phyloP scores from a whole-genome alignment of 2,329 filamentous ascomycete species.

The Clonostachys chloroleuca region DNA sequence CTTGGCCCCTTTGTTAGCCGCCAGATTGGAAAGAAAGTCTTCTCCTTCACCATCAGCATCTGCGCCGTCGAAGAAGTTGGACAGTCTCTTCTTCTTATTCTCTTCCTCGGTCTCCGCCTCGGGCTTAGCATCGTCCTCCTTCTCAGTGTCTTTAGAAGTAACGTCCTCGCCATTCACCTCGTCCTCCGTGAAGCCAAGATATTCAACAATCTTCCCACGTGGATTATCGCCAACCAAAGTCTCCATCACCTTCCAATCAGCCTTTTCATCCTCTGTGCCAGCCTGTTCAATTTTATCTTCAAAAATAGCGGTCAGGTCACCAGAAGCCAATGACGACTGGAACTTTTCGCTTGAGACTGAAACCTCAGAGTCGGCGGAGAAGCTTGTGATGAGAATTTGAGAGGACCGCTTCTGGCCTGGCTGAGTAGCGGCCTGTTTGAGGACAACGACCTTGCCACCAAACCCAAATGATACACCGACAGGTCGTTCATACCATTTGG shows the following conservation, averaged over 20 bases:
- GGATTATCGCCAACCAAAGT: constrained; percentile 81
- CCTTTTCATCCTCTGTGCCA: constrained; percentile 84
- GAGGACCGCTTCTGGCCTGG: constrained; percentile 65
- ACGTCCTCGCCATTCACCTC: constrained; percentile 44
- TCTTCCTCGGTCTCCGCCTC: not conserved
- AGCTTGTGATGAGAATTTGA: constrained; percentile 79
- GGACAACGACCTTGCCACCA: constrained; percentile 82
- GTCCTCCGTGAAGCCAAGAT: constrained; percentile 79
- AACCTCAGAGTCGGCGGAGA: constrained; percentile 81
- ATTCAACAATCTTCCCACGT: constrained; percentile 80
- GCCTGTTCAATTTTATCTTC: constrained; percentile 72
- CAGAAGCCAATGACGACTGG: constrained; percentile 73
- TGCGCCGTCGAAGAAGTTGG: constrained; percentile 73
- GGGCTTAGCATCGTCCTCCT: constrained; percentile 10
- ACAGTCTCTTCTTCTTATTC: constrained; percentile 59
- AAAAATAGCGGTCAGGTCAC: constrained; percentile 75
- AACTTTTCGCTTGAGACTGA: constrained; percentile 83
- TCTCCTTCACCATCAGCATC: constrained; percentile 69
- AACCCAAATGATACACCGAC: constrained; percentile 90
- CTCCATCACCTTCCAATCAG: constrained; percentile 93
- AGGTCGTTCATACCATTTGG: constrained; percentile 85
- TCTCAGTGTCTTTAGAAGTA: constrained; percentile 14
- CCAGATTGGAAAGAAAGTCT: constrained; percentile 79
- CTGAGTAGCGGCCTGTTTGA: constrained; percentile 55
- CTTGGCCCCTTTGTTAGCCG: constrained; percentile 85